Evolutionary conservation across 495 filamentous ascomycete species (phyloP).

Genomic region (Astrothelium macrocarpum): DNA sequence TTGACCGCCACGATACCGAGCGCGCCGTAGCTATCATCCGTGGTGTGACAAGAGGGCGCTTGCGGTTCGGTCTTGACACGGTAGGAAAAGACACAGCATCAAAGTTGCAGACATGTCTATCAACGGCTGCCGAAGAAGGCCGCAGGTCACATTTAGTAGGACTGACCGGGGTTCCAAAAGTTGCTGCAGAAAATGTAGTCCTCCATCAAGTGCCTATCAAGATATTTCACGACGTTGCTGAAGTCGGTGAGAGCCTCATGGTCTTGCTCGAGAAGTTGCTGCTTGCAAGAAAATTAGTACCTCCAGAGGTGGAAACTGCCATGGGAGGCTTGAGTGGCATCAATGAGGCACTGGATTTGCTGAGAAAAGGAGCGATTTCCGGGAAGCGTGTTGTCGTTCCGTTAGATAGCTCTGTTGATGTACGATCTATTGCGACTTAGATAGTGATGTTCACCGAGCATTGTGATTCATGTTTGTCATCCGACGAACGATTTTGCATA

Average conservation of each 20-base stretch:
- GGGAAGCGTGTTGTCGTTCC: constrained; percentile 20
- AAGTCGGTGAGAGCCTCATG: constrained; percentile 47
- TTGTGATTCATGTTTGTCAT: too few species aligned
- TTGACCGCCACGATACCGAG: constrained; percentile 50
- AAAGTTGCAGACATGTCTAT: constrained; percentile 39
- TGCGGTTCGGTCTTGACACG: constrained; percentile 56
- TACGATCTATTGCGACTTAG: neutral
- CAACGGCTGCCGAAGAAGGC: constrained; percentile 20
- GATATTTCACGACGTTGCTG: constrained; percentile 51
- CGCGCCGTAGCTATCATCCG: constrained; percentile 53
- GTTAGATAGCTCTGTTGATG: constrained; percentile 3
- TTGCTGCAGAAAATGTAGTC: constrained; percentile 34
- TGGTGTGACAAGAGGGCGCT: constrained; percentile 40
- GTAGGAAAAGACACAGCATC: constrained; percentile 49
- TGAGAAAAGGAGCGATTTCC: constrained; percentile 42
- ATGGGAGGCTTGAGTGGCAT: constrained; percentile 51
- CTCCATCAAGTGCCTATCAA: constrained; percentile 60
- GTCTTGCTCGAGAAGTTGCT: constrained; percentile 53
- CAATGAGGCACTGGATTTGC: constrained; percentile 50
- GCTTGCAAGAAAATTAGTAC: constrained; percentile 35
- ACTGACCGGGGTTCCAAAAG: constrained; percentile 51
- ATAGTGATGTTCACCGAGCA: neutral
- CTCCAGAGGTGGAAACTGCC: constrained; percentile 50
- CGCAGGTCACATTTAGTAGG: constrained; percentile 48
- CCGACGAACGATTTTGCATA: too few species aligned